Conservation (phyloP, 2,329 filamentous ascomycete species). For the Fusarium sterilihyphosum region DNA sequence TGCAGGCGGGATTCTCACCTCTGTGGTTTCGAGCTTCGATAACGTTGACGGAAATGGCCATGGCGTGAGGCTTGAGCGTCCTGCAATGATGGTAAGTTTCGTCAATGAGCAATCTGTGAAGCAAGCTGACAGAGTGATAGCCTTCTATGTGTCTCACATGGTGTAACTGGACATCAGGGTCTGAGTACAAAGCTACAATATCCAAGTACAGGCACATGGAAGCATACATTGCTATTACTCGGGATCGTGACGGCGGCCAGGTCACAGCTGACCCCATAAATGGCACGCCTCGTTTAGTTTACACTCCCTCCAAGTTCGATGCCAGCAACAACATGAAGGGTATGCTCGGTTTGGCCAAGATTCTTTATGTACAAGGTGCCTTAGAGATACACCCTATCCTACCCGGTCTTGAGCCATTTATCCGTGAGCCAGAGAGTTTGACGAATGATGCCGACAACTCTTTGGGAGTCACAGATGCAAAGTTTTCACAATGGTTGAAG, state of each 20-base stretch:
- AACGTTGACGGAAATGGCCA: background rate
- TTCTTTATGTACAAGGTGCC: background rate
- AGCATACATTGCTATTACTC: background rate
- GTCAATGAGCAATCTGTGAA: accelerated
- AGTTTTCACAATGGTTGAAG: background rate
- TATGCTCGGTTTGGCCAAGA: background rate
- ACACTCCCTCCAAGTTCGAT: background rate
- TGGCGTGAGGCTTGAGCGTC: background rate
- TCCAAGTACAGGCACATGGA: background rate
- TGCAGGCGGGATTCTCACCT: background rate
- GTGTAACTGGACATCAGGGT: background rate
- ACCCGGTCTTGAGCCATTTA: background rate
- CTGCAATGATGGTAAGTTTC: background rate
- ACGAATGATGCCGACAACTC: background rate
- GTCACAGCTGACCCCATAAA: background rate
- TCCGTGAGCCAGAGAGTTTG: background rate
- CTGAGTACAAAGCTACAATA: background rate
- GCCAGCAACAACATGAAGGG: background rate
- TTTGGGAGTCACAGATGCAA: background rate
- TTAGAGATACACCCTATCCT: background rate
- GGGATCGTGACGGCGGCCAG: background rate
- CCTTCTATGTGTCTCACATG: background rate
- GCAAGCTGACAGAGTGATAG: background rate
- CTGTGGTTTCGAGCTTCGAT: background rate
- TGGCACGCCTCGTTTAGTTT: background rate